Evolutionary conservation across 768 basidiomycete species (phyloP).

Genomic region (Hysterangium stoloniferum): DNA sequence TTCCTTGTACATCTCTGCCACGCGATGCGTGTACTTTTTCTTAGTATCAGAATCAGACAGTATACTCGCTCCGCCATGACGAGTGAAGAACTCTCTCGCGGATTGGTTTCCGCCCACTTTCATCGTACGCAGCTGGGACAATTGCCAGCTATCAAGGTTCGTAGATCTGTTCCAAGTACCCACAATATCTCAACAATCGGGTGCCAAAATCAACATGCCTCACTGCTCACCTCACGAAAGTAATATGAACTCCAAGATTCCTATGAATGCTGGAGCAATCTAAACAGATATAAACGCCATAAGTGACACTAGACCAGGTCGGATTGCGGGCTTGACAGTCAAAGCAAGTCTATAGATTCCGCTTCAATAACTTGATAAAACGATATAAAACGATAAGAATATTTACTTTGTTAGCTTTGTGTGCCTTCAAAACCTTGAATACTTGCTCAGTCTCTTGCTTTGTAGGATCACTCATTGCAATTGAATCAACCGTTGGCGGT

Average conservation of each 20-base stretch:
- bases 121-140: slow-evolving; percentile 87
- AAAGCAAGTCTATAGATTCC: slow-evolving; percentile 62
- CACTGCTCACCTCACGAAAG: slow-evolving; percentile 77
- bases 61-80: slow-evolving; percentile 70
- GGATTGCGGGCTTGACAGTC: slow-evolving; percentile 95
- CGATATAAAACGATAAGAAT: neutral
- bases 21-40: slow-evolving; percentile 81
- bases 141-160: slow-evolving; percentile 92
- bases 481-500: neutral
- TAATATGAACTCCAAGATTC: slow-evolving; percentile 97
- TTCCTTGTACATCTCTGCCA: slow-evolving; percentile 87
- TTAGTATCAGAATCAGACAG: slow-evolving; percentile 70
- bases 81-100: slow-evolving; percentile 82
- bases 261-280: slow-evolving; percentile 94
- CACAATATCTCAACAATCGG: neutral
- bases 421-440: slow-evolving; percentile 72
- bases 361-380: neutral
- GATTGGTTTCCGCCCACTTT: slow-evolving; percentile 91
- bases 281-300: slow-evolving; percentile 93
- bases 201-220: neutral
- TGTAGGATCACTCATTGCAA: slow-evolving; percentile 60
- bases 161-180: slow-evolving; percentile 59
- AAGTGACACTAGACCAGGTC: slow-evolving; percentile 96
- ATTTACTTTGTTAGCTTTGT: slow-evolving; percentile 82
- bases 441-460: slow-evolving; percentile 84